Percentiles rank a stretch among this genome's conserved stretches.
Evolutionary conservation across 208 protist genomes (phyloP).

Genomic region (Trypanosoma vivax): DNA sequence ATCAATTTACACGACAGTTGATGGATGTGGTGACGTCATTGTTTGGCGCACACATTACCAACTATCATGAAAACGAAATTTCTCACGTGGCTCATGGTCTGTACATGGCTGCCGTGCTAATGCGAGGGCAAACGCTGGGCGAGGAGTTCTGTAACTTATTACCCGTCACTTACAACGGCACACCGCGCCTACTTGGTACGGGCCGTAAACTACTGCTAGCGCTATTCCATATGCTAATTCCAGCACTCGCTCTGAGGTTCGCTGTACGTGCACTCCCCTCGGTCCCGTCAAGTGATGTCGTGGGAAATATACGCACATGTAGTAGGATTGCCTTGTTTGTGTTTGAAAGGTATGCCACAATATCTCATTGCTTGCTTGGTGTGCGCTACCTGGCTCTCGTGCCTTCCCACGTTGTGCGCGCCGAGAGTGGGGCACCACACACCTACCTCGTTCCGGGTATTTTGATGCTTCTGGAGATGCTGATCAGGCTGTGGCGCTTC

Average conservation of each 20-base stretch:
- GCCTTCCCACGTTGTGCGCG: conserved; percentile 38
- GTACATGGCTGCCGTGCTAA: conserved; percentile 67
- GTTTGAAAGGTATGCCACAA: conserved; percentile 74
- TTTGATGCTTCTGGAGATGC: conserved; percentile 60
- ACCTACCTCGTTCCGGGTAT: conserved; percentile 68
- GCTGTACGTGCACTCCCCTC: conserved; percentile 51
- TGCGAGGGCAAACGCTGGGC: conserved; percentile 69
- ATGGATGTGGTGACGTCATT: conserved; percentile 63
- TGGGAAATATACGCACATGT: conserved; percentile 35
- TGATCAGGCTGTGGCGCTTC: conserved; percentile 72
- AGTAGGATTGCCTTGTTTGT: conserved; percentile 59
- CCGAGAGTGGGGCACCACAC: conserved; percentile 48
- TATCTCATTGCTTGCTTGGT: conserved; percentile 54
- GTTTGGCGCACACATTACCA: conserved; percentile 72
- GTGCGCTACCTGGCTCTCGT: conserved; percentile 73
- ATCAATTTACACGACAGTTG: conserved; percentile 43
- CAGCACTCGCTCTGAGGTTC: conserved; percentile 36
- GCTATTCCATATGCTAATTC: conserved; percentile 49
- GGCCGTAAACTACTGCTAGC: conserved; percentile 48
- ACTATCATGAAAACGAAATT: conserved; percentile 64
- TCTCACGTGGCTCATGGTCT: conserved; percentile 35
- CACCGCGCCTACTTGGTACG: conserved; percentile 36
- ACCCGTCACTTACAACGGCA: conserved; percentile 37
- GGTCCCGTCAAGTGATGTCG: conserved; percentile 56
- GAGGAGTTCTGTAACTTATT: conserved; percentile 86